Percentiles rank a stretch among this genome's conserved stretches.
phyloP scores from a whole-genome alignment of 2,329 filamentous ascomycete genomes.

The Magnaporthiopsis rhizophila region DNA sequence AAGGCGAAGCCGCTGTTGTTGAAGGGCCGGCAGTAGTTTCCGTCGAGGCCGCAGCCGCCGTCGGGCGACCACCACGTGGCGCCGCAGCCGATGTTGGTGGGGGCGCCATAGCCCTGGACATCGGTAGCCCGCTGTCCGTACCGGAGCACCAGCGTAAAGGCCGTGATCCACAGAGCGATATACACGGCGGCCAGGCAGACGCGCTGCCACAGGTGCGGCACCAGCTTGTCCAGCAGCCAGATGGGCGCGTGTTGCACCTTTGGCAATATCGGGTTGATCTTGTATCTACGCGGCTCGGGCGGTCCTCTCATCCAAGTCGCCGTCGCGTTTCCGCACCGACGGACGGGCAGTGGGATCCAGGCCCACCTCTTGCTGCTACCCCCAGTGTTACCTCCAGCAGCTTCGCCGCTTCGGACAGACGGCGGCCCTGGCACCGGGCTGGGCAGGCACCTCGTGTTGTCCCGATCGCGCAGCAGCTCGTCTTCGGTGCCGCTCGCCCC shows the following conservation, averaged over 20 bases:
- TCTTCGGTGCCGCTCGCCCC: slow-evolving; percentile 2
- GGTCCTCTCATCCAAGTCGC: slow-evolving; percentile 49
- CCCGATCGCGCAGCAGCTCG: neutral
- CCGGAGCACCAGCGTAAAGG: slow-evolving; percentile 61
- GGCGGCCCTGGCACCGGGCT: neutral
- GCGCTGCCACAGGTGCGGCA: slow-evolving; percentile 51
- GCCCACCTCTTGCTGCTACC: slow-evolving; percentile 33
- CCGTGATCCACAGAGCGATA: slow-evolving; percentile 59
- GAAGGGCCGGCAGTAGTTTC: slow-evolving; percentile 68
- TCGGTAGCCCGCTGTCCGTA: slow-evolving; percentile 51
- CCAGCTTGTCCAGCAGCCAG: slow-evolving; percentile 50
- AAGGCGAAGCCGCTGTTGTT: slow-evolving; percentile 63
- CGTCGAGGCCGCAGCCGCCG: slow-evolving; percentile 68
- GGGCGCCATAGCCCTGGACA: slow-evolving; percentile 59
- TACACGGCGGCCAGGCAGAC: slow-evolving; percentile 50
- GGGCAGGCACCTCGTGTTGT: neutral
- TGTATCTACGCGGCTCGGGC: slow-evolving; percentile 38
- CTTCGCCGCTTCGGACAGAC: neutral
- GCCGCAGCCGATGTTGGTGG: slow-evolving; percentile 58
- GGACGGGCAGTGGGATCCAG: slow-evolving; percentile 52
- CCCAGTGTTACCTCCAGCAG: neutral
- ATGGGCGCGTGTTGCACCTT: slow-evolving; percentile 60
- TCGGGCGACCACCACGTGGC: slow-evolving; percentile 62
- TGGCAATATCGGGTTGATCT: slow-evolving; percentile 56
- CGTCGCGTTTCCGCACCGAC: slow-evolving; percentile 33